Percentiles rank a stretch among this genome's conserved stretches.
These are phyloP conservation scores for Aspergillus pseudoterreus DNA, from an alignment of 2,329 filamentous ascomycete species.

Conservation along the genomic window DNA sequence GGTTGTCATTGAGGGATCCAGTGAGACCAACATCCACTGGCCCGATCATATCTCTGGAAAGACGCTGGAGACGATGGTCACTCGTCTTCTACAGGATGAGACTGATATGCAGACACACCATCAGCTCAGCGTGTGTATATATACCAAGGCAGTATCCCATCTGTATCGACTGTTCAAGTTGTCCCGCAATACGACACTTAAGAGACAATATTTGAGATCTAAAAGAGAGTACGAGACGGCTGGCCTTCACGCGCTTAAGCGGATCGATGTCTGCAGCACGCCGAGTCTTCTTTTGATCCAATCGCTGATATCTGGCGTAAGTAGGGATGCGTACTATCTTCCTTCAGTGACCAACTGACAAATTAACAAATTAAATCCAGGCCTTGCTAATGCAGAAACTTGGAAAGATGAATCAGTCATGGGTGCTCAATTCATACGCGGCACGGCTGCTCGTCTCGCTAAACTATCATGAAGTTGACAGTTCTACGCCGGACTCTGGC, in stretches of 20 bases:
- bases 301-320: slow-evolving; percentile 22
- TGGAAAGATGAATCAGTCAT: slow-evolving; percentile 21
- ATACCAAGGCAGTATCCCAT: slow-evolving; percentile 20
- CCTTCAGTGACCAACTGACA: neutral
- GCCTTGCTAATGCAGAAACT: slow-evolving; percentile 23
- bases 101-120: slow-evolving; percentile 10
- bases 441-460: slow-evolving; percentile 22
- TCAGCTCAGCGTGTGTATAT: slow-evolving; percentile 23
- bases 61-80: slow-evolving; percentile 18
- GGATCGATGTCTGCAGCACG: slow-evolving; percentile 15
- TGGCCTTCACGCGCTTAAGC: slow-evolving; percentile 12
- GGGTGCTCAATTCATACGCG: slow-evolving; percentile 23
- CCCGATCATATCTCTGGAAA: slow-evolving; percentile 24
- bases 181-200: slow-evolving; percentile 11
- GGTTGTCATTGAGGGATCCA: neutral
- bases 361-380: slow-evolving; percentile 6
- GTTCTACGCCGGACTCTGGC: neutral
- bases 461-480: slow-evolving; percentile 11
- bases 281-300: slow-evolving; percentile 20
- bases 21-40: slow-evolving; percentile 14
- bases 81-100: slow-evolving; percentile 11
- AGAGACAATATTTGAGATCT: slow-evolving; percentile 15
- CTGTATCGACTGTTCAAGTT: slow-evolving; percentile 14
- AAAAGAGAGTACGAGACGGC: slow-evolving; percentile 17
- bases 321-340: neutral